Conservation (phyloP, 768 basidiomycete genomes). For the Termitomyces sp. region DNA sequence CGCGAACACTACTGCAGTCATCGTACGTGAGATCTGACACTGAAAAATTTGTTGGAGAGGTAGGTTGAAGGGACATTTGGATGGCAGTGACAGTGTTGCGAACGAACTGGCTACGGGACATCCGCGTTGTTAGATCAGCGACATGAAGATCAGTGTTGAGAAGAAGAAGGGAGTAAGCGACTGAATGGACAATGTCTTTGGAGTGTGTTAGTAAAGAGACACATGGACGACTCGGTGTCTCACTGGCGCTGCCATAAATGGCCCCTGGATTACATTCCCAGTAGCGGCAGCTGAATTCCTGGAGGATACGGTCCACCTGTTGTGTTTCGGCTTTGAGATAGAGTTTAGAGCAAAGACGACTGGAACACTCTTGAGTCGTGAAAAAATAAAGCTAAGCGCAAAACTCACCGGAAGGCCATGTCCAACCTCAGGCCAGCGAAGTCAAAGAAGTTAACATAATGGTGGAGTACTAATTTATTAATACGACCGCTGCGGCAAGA, state of each 20-base stretch:
- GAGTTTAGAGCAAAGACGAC: constrained; percentile 85
- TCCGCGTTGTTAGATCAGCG: constrained; percentile 80
- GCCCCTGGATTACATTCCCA: constrained; percentile 85
- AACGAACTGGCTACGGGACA: constrained; percentile 91
- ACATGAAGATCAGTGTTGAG: constrained; percentile 98
- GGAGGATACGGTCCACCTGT: constrained; percentile 94
- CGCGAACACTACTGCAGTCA: constrained; percentile 55
- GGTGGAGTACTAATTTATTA: constrained; percentile 67
- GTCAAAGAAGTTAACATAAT: constrained; percentile 89
- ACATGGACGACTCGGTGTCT: constrained; percentile 24
- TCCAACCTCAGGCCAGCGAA: constrained; percentile 80
- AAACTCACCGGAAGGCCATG: constrained; percentile 75
- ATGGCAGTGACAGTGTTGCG: constrained; percentile 87
- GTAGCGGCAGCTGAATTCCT: constrained; percentile 85
- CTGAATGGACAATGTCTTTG: constrained; percentile 89
- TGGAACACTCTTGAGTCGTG: constrained; percentile 20
- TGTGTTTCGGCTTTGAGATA: constrained; percentile 96
- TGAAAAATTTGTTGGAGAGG: constrained; percentile 40
- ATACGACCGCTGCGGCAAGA: constrained; percentile 51
- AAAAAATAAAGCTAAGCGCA: background rate
- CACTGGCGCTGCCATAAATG: constrained; percentile 82
- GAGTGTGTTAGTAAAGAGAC: constrained; percentile 1
- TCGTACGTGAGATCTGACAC: constrained; percentile 61
- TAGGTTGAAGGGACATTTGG: constrained; percentile 66
- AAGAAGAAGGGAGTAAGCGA: constrained; percentile 86